Evolutionary conservation across 768 basidiomycete species (phyloP).

Genomic region (Boletus reticulatus): DNA sequence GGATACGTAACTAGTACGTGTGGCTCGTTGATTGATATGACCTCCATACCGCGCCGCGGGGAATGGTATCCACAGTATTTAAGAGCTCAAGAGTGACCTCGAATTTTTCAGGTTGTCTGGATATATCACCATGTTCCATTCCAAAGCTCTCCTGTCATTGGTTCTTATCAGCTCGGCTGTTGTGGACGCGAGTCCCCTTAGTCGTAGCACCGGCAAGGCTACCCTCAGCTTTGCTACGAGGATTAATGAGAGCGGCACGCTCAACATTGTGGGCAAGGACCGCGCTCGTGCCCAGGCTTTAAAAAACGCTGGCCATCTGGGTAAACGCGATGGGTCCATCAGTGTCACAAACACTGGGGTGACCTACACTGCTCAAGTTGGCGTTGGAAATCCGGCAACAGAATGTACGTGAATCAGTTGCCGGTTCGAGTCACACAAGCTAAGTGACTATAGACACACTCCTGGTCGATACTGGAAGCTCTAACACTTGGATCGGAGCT

Average conservation of each 20-base stretch:
- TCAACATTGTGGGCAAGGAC: constrained; percentile 10
- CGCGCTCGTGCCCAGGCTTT: constrained; percentile 1
- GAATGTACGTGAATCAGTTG: constrained; percentile 6
- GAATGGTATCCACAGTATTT: neutral
- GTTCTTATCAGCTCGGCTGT: constrained; percentile 10
- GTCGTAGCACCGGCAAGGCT: constrained; percentile 6
- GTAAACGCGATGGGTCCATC: constrained; percentile 3
- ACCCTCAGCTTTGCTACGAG: constrained; percentile 16
- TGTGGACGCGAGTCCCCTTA: constrained; percentile 17
- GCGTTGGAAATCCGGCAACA: constrained; percentile 19
- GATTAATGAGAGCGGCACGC: constrained; percentile 8
- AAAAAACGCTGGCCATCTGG: constrained; percentile 26
- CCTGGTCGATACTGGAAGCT: constrained; percentile 27
- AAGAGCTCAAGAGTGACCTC: neutral
- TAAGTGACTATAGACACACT: constrained; percentile 21
- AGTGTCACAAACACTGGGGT: constrained; percentile 19
- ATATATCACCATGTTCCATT: constrained; percentile 13
- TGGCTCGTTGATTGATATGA: neutral
- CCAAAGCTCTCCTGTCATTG: constrained; percentile 11
- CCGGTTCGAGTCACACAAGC: too few species aligned
- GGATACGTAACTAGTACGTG: neutral
- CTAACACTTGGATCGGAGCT: constrained; percentile 28
- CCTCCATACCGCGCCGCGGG: neutral
- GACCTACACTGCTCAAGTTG: constrained; percentile 27
- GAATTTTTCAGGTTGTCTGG: neutral